Base-by-base conservation (phyloP, 116 monocot species). In the Dioscorea cayenensis region DNA sequence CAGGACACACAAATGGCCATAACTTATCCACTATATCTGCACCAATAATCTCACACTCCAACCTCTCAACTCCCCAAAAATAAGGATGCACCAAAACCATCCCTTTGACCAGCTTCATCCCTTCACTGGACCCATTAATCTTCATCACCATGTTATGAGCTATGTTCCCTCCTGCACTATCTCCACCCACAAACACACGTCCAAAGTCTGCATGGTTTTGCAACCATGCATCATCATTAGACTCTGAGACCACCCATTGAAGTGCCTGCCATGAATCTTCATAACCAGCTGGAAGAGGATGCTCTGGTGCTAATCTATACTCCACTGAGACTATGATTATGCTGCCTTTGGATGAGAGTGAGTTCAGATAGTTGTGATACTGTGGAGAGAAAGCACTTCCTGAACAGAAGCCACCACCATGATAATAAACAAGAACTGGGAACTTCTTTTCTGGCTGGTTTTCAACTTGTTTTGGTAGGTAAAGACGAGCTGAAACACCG, bases 1-100 rank as follows among this genome's bases (percentile, higher is more conserved):
- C n/a, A 48, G 84, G 78, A 71, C 71, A 84, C 14, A 71, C 27
- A 13, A 75, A 70, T 28, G 20, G 13, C 90, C 86, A 90, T 17
- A 66, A 0, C 35, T 7, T 20, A 63, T 83, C 83, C 27, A 59
- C 18, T 16, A 0, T 3, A 12, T 55, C n/a, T n/a, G 2, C 19
- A 55, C n/a, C n/a, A n/a, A n/a, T n/a, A 64, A 64, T 28, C 69
- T 69, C 50, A 14, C 19, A 20, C 69, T 49, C 50, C 23, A 49
- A 27, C 50, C 69, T 49, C 27, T 55, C 28, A 13, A 25, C 19
- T 3, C 70, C 70, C 52, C 70, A 70, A 58, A 70, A 70, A 18
- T 58, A 70, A 3, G 70, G 55, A 6, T 51, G 51, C 7, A 14
- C 19, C 58, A 70, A 18, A 1, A 58, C 70, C 70, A 70, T 4